phyloP scores from a whole-genome alignment of 2,329 filamentous ascomycete genomes.

The Stromatinia cepivora region DNA sequence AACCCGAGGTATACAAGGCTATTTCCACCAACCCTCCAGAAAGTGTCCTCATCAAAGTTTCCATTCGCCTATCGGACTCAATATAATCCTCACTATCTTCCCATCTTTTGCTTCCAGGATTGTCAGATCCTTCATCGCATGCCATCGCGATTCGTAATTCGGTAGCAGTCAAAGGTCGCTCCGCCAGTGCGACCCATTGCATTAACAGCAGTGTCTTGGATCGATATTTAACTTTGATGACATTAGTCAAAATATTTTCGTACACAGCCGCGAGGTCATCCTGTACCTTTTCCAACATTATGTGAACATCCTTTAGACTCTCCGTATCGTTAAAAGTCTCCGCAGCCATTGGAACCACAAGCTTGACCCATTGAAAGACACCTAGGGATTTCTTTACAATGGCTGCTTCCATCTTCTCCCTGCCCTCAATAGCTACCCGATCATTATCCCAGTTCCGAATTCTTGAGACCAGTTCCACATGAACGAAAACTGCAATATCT shows the following conservation, averaged over 20 bases:
- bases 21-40: constrained; percentile 30
- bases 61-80: constrained; percentile 29
- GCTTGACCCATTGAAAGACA: constrained; percentile 44
- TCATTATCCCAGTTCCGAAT: not conserved
- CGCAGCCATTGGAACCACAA: constrained; percentile 34
- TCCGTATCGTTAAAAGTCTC: constrained; percentile 22
- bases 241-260: constrained; percentile 29
- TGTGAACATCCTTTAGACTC: constrained; percentile 15
- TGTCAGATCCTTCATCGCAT: constrained; percentile 15
- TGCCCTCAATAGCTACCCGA: not conserved
- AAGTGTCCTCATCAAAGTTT: constrained; percentile 27
- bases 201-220: constrained; percentile 29
- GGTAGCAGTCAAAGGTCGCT: constrained; percentile 26
- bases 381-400: constrained; percentile 39
- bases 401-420: constrained; percentile 24
- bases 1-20: constrained; percentile 1
- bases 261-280: constrained; percentile 27
- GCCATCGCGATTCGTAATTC: constrained; percentile 32
- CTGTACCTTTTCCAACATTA: constrained; percentile 27
- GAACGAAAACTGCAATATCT: constrained; percentile 41
- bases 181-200: constrained; percentile 34
- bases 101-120: not conserved
- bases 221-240: constrained; percentile 25
- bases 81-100: constrained; percentile 26
- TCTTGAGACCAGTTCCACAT: constrained; percentile 27